These are phyloP conservation scores for Cyberlindnera veronae DNA, from an alignment of 805 yeast species.

Conservation along the genomic window DNA sequence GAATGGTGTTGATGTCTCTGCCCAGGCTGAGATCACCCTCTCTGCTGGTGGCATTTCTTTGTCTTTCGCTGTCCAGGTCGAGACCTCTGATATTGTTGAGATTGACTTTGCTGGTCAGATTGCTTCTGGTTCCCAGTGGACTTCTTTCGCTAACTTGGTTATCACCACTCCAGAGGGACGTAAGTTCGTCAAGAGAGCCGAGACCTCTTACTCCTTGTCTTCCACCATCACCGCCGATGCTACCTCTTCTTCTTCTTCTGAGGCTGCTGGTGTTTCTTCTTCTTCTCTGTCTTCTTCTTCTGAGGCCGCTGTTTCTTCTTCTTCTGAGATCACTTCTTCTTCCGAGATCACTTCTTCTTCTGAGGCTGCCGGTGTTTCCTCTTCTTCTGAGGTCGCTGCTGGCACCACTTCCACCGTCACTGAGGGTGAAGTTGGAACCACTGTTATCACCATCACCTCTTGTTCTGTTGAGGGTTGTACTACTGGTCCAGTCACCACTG, in stretches of 20 bases:
- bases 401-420: constrained; percentile 16
- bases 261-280: too few relatives aligned
- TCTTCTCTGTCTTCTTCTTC: too few relatives aligned
- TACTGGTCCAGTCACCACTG: background rate
- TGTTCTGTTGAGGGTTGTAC: background rate
- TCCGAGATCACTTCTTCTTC: constrained; percentile 2
- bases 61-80: background rate
- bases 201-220: too few relatives aligned
- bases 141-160: too few relatives aligned
- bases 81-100: background rate
- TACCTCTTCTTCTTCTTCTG: too few relatives aligned
- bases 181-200: too few relatives aligned
- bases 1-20: constrained; percentile 5
- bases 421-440: background rate
- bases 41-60: background rate
- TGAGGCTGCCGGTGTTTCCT: background rate
- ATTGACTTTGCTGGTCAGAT: too few relatives aligned
- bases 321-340: background rate
- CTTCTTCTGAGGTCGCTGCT: constrained; percentile 1
- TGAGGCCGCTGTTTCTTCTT: too few relatives aligned
- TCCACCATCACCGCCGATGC: too few relatives aligned
- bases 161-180: too few relatives aligned
- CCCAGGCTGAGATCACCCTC: background rate
- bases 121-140: too few relatives aligned
- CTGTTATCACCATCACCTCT: constrained; percentile 13